Conservation (phyloP, 1,284 basidiomycete species). For the Wallemia ichthyophaga region DNA sequence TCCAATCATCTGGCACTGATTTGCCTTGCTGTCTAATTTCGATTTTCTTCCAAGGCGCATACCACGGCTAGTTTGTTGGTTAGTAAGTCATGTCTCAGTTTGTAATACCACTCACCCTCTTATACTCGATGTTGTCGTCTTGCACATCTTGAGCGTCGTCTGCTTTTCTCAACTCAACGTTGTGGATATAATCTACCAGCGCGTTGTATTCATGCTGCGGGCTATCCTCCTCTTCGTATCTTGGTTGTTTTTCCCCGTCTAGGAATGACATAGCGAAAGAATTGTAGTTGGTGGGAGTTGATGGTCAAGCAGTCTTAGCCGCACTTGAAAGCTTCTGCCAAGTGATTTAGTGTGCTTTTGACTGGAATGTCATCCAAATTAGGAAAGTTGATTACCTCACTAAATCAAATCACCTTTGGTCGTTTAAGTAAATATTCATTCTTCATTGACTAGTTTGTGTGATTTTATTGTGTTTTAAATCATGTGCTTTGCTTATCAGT, state of each 20-base stretch:
- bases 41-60: slow-evolving; percentile 18
- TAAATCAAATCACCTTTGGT: not conserved
- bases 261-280: not conserved
- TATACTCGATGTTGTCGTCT: not conserved
- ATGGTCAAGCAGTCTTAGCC: not conserved
- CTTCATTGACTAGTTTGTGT: no score
- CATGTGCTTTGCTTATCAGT: no score
- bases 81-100: no score
- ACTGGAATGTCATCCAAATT: not conserved
- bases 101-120: not conserved
- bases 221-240: not conserved
- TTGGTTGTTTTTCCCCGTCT: not conserved
- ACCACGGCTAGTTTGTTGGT: slow-evolving; percentile 16
- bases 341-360: not conserved
- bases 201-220: not conserved
- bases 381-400: not conserved
- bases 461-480: no score
- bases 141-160: not conserved
- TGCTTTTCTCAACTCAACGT: not conserved
- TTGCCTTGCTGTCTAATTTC: slow-evolving; percentile 11
- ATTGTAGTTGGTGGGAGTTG: not conserved
- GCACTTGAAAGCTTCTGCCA: not conserved
- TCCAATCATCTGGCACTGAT: slow-evolving; percentile 8
- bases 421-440: no score
- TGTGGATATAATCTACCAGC: not conserved